These are phyloP conservation scores for Saxispiralis lemnorum DNA, from an alignment of 495 filamentous ascomycete species.

Conservation along the genomic window DNA sequence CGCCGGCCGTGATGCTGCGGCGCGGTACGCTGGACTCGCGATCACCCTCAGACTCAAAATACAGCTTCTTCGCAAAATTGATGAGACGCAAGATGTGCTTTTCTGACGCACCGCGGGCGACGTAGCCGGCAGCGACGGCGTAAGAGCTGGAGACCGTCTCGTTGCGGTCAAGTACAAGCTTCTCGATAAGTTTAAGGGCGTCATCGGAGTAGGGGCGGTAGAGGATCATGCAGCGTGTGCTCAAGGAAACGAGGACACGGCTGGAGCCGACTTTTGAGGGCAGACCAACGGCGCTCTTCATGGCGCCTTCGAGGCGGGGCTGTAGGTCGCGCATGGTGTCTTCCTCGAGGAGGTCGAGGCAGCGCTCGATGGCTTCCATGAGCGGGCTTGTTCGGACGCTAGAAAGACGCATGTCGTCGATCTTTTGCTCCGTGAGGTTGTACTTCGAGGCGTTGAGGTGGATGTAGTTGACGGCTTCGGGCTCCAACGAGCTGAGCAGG, in stretches of 20 bases:
- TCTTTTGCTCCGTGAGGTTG: conserved; percentile 59
- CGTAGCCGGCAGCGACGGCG: conserved; percentile 68
- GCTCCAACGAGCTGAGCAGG: conserved; percentile 71
- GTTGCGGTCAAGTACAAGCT: conserved; percentile 71
- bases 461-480: conserved; percentile 72
- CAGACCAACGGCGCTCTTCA: conserved; percentile 73
- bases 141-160: conserved; percentile 78
- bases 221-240: conserved; percentile 53
- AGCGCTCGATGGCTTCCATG: conserved; percentile 82
- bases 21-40: conserved; percentile 15
- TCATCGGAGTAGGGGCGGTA: conserved; percentile 61
- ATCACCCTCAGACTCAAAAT: conserved; percentile 64
- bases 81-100: conserved; percentile 50
- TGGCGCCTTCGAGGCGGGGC: conserved; percentile 50
- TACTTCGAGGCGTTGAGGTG: conserved; percentile 81
- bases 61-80: conserved; percentile 48
- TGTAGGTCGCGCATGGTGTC: conserved; percentile 55
- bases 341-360: conserved; percentile 69
- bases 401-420: conserved; percentile 69
- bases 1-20: conserved; percentile 51
- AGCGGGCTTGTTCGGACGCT: conserved; percentile 72
- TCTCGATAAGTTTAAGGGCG: conserved; percentile 60
- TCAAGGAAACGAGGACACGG: conserved; percentile 71
- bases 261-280: conserved; percentile 84
- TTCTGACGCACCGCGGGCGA: conserved; percentile 56